Evolutionary conservation across 225 moss, liverwort and hornwort genomes (phyloP).

Genomic region (Antitrichia curtipendula): DNA sequence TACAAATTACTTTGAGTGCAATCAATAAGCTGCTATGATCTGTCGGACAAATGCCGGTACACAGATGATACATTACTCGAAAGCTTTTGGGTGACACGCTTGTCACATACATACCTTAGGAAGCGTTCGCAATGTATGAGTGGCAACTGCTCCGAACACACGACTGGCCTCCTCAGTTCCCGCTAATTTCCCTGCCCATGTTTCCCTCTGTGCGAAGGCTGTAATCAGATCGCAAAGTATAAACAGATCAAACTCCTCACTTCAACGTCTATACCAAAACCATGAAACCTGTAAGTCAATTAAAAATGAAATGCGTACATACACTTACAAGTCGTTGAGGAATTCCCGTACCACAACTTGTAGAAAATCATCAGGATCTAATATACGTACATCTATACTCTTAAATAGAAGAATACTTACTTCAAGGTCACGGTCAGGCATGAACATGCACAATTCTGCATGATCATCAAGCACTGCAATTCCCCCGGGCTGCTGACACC

Average conservation of each 20-base stretch:
- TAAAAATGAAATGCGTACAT: not conserved
- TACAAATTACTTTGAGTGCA: not conserved
- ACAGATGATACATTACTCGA: not conserved
- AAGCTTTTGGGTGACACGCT: not conserved
- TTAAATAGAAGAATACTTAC: constrained; percentile 12
- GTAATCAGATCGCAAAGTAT: constrained; percentile 26
- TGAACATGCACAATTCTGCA: constrained; percentile 81
- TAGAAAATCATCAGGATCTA: not conserved
- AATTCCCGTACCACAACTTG: not conserved
- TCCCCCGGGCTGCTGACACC: constrained; percentile 93
- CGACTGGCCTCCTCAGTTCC: constrained; percentile 56
- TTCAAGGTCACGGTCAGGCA: constrained; percentile 79
- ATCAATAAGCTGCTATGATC: not conserved
- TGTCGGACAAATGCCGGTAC: not conserved
- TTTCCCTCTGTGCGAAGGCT: constrained; percentile 65
- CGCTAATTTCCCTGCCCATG: constrained; percentile 87
- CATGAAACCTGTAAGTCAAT: not conserved
- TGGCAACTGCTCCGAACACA: constrained; percentile 60
- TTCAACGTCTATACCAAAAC: constrained; percentile 1
- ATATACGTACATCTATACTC: not conserved
- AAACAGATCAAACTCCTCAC: constrained; percentile 18
- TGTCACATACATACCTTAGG: constrained; percentile 40
- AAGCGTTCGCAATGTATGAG: constrained; percentile 44
- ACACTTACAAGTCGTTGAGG: not conserved
- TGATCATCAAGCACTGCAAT: constrained; percentile 74